Conservation (phyloP, 75 land plant genomes). For the Pinus albicaulis region DNA sequence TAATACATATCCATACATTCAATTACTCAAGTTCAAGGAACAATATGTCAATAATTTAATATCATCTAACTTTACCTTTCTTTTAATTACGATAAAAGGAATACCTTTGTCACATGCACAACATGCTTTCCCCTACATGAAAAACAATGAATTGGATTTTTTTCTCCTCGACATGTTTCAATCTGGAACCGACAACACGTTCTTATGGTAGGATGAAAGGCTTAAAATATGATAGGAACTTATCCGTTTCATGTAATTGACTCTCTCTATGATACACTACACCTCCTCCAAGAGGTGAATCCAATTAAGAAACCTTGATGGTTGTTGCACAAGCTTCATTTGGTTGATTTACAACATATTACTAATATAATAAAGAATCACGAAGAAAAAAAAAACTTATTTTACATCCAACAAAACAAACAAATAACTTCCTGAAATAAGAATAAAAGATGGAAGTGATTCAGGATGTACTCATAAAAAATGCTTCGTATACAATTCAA, state of each 20-base stretch:
- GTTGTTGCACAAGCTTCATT: constrained; percentile 99
- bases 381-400: not conserved
- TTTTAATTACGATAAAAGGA: constrained; percentile 7
- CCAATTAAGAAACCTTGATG: constrained; percentile 89
- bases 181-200: constrained; percentile 93
- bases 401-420: not conserved
- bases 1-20: not conserved
- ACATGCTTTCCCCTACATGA: constrained; percentile 89
- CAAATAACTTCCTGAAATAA: not conserved
- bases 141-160: constrained; percentile 67
- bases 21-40: not conserved
- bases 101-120: constrained; percentile 90
- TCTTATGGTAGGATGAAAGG: constrained; percentile 95
- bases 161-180: constrained; percentile 66
- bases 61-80: not conserved
- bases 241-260: constrained; percentile 92
- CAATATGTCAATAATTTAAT: not conserved
- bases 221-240: constrained; percentile 90
- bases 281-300: constrained; percentile 97
- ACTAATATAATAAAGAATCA: not conserved
- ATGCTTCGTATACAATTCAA: not conserved
- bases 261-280: constrained; percentile 98
- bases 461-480: not conserved
- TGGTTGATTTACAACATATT: constrained; percentile 20
- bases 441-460: too few relatives aligned